Percentiles rank a stretch among this genome's conserved stretches.
Conservation (phyloP, 2,329 filamentous ascomycete species). For the Colletotrichum cereale region DNA sequence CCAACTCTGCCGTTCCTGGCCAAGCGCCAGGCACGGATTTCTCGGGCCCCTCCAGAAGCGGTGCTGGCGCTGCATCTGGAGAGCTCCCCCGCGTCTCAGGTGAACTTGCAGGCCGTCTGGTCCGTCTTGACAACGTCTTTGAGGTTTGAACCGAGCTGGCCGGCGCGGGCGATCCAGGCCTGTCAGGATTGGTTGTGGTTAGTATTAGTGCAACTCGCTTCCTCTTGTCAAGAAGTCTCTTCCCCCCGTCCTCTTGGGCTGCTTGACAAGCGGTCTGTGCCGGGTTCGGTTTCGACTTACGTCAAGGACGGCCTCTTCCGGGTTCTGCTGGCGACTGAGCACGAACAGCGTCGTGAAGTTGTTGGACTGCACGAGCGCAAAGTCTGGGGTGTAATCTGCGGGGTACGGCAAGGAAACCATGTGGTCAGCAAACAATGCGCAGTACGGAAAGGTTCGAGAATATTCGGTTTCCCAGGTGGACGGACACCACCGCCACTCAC, state of each 20-base stretch:
- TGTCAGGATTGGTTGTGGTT: constrained; percentile 13
- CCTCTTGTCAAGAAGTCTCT: too few relatives aligned
- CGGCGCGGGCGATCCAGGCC: constrained; percentile 46
- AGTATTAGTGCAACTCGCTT: neutral
- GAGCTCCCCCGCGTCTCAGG: constrained; percentile 28
- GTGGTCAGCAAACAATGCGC: neutral
- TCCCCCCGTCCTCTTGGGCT: too few relatives aligned
- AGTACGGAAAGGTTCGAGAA: neutral
- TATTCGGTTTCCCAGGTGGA: neutral
- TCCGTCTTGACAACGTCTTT: constrained; percentile 46
- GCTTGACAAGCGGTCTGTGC: neutral
- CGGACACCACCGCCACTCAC: constrained; percentile 40
- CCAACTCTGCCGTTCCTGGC: neutral
- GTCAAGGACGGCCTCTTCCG: constrained; percentile 45
- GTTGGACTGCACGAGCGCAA: constrained; percentile 50
- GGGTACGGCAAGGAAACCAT: accelerated
- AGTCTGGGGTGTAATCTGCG: constrained; percentile 48
- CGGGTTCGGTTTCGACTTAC: constrained; percentile 41
- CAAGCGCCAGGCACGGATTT: constrained; percentile 32
- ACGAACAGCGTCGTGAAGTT: constrained; percentile 51
- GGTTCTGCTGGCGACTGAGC: constrained; percentile 48
- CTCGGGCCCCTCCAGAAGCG: neutral
- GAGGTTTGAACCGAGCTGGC: constrained; percentile 44
- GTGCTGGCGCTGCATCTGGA: neutral
- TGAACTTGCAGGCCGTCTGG: constrained; percentile 44